These are phyloP conservation scores for Haematococcus lacustris DNA, from an alignment of 139 green algal genomes.

Conservation along the genomic window DNA sequence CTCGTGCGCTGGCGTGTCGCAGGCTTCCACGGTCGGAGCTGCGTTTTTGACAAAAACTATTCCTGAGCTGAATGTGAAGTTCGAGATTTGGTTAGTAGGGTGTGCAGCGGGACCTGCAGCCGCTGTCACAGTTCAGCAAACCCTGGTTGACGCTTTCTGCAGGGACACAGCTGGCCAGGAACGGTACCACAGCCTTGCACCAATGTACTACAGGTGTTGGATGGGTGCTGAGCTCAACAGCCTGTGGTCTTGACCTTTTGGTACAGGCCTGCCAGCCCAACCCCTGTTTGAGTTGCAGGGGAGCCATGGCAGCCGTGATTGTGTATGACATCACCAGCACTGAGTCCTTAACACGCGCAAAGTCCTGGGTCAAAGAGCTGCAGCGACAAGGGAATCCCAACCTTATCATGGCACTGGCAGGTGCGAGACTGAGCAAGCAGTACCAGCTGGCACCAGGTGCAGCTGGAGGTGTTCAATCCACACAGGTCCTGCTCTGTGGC, in stretches of 20 bases:
- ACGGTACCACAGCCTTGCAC: conserved; percentile 93
- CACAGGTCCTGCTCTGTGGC: no score
- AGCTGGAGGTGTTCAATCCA: neutral
- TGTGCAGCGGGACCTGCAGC: no score
- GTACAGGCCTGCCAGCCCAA: no score
- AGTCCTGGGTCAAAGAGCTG: conserved; percentile 90
- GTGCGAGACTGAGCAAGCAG: conserved; percentile 13
- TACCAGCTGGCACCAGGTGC: neutral
- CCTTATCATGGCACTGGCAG: conserved; percentile 93
- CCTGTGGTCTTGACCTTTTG: no score
- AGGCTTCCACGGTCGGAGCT: conserved; percentile 96
- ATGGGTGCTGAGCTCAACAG: no score
- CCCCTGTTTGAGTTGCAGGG: no score
- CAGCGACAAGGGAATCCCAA: conserved; percentile 82
- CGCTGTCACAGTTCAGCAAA: neutral
- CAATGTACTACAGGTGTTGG: conserved; percentile 99
- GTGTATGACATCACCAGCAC: conserved; percentile 62
- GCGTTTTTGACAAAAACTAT: conserved; percentile 97
- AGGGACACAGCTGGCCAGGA: conserved; percentile 97
- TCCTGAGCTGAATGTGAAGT: conserved; percentile 92
- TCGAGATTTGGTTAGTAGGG: conserved; percentile 92
- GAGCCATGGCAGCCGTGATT: conserved; percentile 76
- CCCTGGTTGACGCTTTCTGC: no score
- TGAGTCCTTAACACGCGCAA: conserved; percentile 86
- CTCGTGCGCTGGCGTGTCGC: no score